phyloP scores from a whole-genome alignment of 2,329 filamentous ascomycete species.

The Colletotrichum euphorbiae region DNA sequence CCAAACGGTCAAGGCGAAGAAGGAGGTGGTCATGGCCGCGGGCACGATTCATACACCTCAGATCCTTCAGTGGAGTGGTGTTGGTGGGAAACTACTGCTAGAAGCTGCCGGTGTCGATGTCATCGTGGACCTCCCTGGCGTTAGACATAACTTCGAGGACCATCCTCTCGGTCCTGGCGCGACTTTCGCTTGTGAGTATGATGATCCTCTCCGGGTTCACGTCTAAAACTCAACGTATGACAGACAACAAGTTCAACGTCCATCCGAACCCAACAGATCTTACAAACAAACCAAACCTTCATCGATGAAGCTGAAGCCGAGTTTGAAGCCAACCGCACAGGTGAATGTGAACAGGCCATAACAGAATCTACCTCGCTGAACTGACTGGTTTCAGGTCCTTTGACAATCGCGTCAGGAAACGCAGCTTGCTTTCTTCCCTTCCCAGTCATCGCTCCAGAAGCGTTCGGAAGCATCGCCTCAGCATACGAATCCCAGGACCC shows the following conservation, averaged over 20 bases:
- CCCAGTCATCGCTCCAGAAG: constrained; percentile 40
- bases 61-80: constrained; percentile 56
- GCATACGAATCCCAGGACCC: constrained; percentile 43
- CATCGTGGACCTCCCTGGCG: constrained; percentile 64
- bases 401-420: constrained; percentile 41
- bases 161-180: constrained; percentile 45
- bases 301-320: constrained; percentile 34
- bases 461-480: constrained; percentile 39
- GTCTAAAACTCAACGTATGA: background rate
- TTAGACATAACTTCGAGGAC: constrained; percentile 50
- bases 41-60: constrained; percentile 57
- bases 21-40: constrained; percentile 56
- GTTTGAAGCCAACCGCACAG: constrained; percentile 37
- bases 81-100: constrained; percentile 51
- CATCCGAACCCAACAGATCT: constrained; percentile 40
- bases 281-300: constrained; percentile 36
- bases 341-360: background rate
- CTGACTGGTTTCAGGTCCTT: constrained; percentile 30
- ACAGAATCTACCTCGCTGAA: background rate
- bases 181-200: constrained; percentile 38
- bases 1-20: constrained; percentile 42
- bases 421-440: constrained; percentile 41
- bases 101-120: constrained; percentile 60
- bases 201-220: background rate
- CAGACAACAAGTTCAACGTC: constrained; percentile 41